Percentiles rank a stretch among this genome's conserved stretches.
phyloP scores from a whole-genome alignment of 176 grass and related monocot genomes.

The Cenchrus americanus region DNA sequence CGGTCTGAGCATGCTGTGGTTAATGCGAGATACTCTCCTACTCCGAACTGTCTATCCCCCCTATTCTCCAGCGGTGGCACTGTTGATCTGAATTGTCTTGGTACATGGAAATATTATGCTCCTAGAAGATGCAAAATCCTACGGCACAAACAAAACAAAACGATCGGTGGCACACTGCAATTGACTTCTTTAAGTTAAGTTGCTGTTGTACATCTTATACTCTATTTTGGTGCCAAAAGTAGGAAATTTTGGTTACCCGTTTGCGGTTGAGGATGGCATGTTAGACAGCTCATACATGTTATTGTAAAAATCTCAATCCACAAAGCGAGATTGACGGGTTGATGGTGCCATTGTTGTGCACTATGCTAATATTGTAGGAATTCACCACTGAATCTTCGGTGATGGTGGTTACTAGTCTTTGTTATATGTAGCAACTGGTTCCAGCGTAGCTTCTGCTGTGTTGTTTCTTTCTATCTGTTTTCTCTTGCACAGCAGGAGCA shows the following conservation, averaged over 20 bases:
- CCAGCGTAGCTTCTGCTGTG: not conserved
- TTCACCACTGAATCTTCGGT: constrained; percentile 7
- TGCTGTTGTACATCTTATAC: constrained; percentile 45
- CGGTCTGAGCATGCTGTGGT: constrained; percentile 62
- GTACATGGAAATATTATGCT: constrained; percentile 37
- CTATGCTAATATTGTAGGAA: constrained; percentile 8
- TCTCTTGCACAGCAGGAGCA: not conserved
- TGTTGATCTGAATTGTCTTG: constrained; percentile 42
- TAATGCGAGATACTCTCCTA: constrained; percentile 28
- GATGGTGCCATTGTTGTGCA: constrained; percentile 13
- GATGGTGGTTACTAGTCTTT: not conserved
- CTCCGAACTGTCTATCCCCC: constrained; percentile 24
- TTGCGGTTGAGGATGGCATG: constrained; percentile 29
- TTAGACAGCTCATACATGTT: not conserved
- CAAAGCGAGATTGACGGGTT: not conserved
- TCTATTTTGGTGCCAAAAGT: constrained; percentile 26
- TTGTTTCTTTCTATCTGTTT: not conserved
- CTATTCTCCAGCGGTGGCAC: constrained; percentile 37
- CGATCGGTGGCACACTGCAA: constrained; percentile 18
- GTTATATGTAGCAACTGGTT: not conserved
- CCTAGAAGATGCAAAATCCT: constrained; percentile 24
- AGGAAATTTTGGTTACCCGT: constrained; percentile 47
- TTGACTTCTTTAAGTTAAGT: constrained; percentile 30
- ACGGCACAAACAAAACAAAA: constrained; percentile 39
- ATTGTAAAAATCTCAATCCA: constrained; percentile 6